Percentiles rank a stretch among this genome's conserved stretches.
Conservation (phyloP, 116 monocot species). For the Cymodocea nodosa region DNA sequence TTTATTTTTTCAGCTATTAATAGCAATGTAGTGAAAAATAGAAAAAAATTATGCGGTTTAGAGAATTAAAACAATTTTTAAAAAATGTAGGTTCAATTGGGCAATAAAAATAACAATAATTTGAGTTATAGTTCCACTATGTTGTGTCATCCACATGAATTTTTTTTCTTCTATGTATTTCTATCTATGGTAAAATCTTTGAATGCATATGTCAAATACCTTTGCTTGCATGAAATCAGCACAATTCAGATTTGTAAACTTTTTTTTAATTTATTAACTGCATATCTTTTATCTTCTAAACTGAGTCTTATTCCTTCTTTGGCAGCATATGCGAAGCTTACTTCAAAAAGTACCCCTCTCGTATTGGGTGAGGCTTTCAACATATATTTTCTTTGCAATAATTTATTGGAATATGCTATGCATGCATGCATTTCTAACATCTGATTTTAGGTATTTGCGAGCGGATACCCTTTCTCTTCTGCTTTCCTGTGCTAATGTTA, state of each 20-base stretch:
- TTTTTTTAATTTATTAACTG: not conserved
- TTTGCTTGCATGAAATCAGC: not conserved
- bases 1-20: too few species aligned
- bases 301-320: slow-evolving; percentile 1
- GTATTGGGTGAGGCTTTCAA: slow-evolving; percentile 58
- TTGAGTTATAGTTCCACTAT: too few species aligned
- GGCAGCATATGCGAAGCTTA: slow-evolving; percentile 98
- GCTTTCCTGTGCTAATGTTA: slow-evolving; percentile 73
- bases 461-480: slow-evolving; percentile 74
- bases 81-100: too few species aligned
- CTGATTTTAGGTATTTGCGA: slow-evolving; percentile 54
- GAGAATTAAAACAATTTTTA: too few species aligned
- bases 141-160: too few species aligned
- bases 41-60: too few species aligned
- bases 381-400: too few species aligned
- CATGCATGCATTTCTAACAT: not conserved
- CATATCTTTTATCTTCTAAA: not conserved
- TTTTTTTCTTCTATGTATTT: too few species aligned
- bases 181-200: too few species aligned
- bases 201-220: too few species aligned
- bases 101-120: too few species aligned
- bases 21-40: too few species aligned
- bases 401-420: not conserved
- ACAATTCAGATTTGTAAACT: not conserved
- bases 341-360: slow-evolving; percentile 83